Conservation (phyloP, 495 filamentous ascomycete genomes). For the Amphirosellinia nigrospora region DNA sequence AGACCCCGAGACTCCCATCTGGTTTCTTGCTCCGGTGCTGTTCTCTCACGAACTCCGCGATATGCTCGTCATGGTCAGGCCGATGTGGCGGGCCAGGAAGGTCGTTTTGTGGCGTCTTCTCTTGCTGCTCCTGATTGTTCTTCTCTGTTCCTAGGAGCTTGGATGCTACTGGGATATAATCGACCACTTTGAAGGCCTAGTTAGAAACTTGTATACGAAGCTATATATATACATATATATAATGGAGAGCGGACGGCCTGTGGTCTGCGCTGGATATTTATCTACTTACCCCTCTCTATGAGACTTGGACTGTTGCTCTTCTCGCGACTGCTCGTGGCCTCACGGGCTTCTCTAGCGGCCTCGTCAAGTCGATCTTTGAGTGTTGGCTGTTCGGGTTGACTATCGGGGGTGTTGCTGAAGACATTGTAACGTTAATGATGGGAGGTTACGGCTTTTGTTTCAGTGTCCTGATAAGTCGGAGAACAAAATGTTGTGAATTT, state of each 20-base stretch:
- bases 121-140: neutral
- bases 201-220: neutral
- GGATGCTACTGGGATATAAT: conserved; percentile 18
- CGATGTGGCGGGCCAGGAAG: neutral
- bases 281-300: conserved; percentile 16
- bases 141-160: conserved; percentile 14
- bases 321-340: neutral
- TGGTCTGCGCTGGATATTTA: neutral
- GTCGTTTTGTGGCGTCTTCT: neutral
- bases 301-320: conserved; percentile 8
- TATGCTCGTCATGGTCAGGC: conserved; percentile 20
- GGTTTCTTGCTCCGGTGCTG: conserved; percentile 24
- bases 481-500: neutral
- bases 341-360: conserved; percentile 11
- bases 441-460: neutral
- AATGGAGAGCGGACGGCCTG: neutral
- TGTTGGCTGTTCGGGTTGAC: neutral
- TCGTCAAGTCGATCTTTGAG: conserved; percentile 14
- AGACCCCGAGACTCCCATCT: neutral
- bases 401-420: neutral
- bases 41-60: conserved; percentile 24
- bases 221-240: neutral
- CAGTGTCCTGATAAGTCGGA: no score
- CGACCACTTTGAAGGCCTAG: conserved; percentile 3
- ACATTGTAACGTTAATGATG: neutral